Percentiles rank a stretch among this genome's conserved stretches.
These are phyloP conservation scores for Fusarium sp. DNA, from an alignment of 2,329 filamentous ascomycete genomes.

Conservation along the genomic window DNA sequence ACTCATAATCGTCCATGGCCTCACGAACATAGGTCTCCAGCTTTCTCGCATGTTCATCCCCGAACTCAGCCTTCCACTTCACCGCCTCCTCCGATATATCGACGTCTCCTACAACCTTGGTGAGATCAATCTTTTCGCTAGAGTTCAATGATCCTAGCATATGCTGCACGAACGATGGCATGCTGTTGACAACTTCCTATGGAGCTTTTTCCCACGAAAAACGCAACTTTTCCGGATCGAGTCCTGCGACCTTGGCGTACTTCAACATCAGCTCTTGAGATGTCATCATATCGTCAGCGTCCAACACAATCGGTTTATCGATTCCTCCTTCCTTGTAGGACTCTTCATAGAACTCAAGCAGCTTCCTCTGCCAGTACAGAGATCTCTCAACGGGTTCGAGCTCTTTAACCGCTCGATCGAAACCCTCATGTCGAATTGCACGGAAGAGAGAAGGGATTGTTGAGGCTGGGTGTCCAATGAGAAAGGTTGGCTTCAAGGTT, in stretches of 20 bases:
- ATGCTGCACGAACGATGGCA: background rate
- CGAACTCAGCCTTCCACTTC: constrained; percentile 3
- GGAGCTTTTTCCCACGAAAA: background rate
- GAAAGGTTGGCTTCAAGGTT: constrained; percentile 43
- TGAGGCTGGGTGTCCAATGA: constrained; percentile 38
- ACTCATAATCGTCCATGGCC: constrained; percentile 5
- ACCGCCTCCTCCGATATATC: background rate
- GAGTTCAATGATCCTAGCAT: constrained; percentile 1
- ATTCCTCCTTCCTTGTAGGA: background rate
- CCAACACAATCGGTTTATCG: background rate
- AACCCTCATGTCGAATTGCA: too few species aligned
- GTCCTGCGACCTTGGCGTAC: constrained; percentile 1
- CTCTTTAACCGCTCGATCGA: background rate
- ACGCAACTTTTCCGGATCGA: background rate
- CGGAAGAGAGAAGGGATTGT: constrained; percentile 24
- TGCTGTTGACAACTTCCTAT: background rate
- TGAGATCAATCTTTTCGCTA: background rate
- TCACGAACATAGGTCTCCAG: background rate
- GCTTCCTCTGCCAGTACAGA: background rate
- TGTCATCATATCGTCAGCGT: constrained; percentile 7
- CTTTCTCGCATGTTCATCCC: background rate
- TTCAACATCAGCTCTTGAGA: background rate
- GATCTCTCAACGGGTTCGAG: background rate
- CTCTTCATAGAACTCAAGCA: background rate
- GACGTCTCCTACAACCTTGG: background rate